Conservation (phyloP, 768 basidiomycete genomes). For the Austroboletus festivus region DNA sequence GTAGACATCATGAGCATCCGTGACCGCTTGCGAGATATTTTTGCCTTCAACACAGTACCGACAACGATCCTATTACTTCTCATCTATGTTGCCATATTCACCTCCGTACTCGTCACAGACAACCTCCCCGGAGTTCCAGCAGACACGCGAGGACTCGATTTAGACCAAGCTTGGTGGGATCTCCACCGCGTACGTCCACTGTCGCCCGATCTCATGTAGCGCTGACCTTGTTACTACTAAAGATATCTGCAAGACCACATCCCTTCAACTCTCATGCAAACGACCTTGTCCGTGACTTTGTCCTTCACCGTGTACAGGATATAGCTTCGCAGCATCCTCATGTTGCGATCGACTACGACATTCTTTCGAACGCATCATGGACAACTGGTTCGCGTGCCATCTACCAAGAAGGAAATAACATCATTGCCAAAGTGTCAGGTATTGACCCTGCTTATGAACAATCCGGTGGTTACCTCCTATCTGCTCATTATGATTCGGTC, state of each 20-base stretch:
- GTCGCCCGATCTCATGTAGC: neutral
- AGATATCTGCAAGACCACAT: conserved; percentile 71
- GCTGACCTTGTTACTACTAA: neutral
- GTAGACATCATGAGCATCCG: conserved; percentile 24
- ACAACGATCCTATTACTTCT: conserved; percentile 45
- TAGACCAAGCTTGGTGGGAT: conserved; percentile 56
- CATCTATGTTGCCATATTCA: conserved; percentile 48
- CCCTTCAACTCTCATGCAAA: conserved; percentile 79
- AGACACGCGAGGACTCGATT: conserved; percentile 42
- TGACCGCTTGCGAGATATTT: conserved; percentile 20
- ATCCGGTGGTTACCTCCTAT: conserved; percentile 59
- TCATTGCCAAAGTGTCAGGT: conserved; percentile 63
- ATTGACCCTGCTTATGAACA: conserved; percentile 34
- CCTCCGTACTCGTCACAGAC: conserved; percentile 47
- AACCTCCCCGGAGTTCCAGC: conserved; percentile 43
- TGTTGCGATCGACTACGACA: conserved; percentile 52
- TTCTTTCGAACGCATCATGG: conserved; percentile 50
- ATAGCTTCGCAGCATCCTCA: conserved; percentile 43
- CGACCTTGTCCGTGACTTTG: conserved; percentile 57
- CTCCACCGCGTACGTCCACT: conserved; percentile 46
- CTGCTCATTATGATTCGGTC: conserved; percentile 81
- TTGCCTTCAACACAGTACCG: conserved; percentile 41
- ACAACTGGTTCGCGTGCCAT: conserved; percentile 23
- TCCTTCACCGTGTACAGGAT: conserved; percentile 51
- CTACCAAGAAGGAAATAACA: conserved; percentile 69